phyloP scores from a whole-genome alignment of 23 red algal genomes.

The Gracilaria domingensis region DNA sequence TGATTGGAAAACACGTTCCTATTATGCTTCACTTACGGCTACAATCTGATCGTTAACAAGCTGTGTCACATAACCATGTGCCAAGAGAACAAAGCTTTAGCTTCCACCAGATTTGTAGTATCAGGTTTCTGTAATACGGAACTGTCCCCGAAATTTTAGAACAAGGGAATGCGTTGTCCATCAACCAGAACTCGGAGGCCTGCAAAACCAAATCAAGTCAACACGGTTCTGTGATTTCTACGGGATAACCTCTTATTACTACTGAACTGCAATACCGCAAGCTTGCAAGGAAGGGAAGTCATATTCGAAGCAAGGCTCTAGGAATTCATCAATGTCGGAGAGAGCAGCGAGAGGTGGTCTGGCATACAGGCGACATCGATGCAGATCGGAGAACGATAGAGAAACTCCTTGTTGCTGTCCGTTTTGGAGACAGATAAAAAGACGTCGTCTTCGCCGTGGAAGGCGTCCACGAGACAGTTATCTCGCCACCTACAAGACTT shows the following conservation, averaged over 20 bases:
- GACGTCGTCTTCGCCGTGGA: background rate
- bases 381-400: background rate
- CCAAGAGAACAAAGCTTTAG: too few species aligned
- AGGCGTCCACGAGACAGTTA: background rate
- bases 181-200: background rate
- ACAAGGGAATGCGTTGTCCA: background rate
- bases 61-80: too few species aligned
- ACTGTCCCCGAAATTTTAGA: background rate
- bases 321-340: conserved; percentile 2
- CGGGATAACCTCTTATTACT: background rate
- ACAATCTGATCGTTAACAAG: too few species aligned
- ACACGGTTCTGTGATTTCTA: background rate
- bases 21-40: too few species aligned
- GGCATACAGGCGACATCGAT: background rate
- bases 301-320: background rate
- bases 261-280: background rate
- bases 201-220: background rate
- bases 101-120: too few species aligned
- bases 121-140: background rate
- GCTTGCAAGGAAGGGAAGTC: background rate
- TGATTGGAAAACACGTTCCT: too few species aligned
- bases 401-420: conserved; percentile 6
- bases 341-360: conserved; percentile 2
- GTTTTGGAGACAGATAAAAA: background rate
- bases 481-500: conserved; percentile 16